Evolutionary conservation across 1,139 yeast species (phyloP).

Genomic region (Petasospora rhodanensis): DNA sequence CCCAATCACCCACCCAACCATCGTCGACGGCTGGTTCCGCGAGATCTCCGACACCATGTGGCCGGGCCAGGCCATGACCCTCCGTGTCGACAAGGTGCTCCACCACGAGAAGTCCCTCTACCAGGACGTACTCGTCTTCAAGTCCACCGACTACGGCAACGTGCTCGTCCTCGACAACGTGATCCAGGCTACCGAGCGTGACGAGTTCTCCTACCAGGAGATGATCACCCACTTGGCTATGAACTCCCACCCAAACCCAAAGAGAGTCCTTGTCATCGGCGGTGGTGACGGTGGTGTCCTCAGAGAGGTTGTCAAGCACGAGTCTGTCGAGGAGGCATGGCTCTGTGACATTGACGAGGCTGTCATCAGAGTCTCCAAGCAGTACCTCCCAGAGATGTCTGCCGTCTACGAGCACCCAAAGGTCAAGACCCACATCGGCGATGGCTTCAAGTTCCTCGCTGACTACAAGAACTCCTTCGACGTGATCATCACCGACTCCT

Average conservation of each 20-base stretch:
- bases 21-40: constrained; percentile 85
- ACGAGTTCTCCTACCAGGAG: constrained; percentile 92
- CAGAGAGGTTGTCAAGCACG: constrained; percentile 87
- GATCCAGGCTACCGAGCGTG: constrained; percentile 90
- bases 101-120: constrained; percentile 79
- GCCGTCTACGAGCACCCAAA: constrained; percentile 76
- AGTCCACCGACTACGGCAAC: constrained; percentile 84
- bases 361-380: constrained; percentile 76
- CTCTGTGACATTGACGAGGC: constrained; percentile 90
- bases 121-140: constrained; percentile 86
- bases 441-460: constrained; percentile 86
- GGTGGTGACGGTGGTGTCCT: constrained; percentile 98
- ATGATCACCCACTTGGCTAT: constrained; percentile 89
- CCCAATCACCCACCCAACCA: constrained; percentile 64
- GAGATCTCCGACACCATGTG: constrained; percentile 83
- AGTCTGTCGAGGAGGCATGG: constrained; percentile 76
- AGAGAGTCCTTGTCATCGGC: constrained; percentile 84
- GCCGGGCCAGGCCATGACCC: constrained; percentile 91
- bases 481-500: constrained; percentile 89
- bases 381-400: constrained; percentile 82
- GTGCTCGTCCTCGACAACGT: constrained; percentile 88
- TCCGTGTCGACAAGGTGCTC: constrained; percentile 75
- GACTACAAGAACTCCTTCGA: constrained; percentile 71
- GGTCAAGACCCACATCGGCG: constrained; percentile 79
- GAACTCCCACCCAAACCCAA: constrained; percentile 88